phyloP scores from a whole-genome alignment of 2,329 filamentous ascomycete species.

The Apiospora koreana region DNA sequence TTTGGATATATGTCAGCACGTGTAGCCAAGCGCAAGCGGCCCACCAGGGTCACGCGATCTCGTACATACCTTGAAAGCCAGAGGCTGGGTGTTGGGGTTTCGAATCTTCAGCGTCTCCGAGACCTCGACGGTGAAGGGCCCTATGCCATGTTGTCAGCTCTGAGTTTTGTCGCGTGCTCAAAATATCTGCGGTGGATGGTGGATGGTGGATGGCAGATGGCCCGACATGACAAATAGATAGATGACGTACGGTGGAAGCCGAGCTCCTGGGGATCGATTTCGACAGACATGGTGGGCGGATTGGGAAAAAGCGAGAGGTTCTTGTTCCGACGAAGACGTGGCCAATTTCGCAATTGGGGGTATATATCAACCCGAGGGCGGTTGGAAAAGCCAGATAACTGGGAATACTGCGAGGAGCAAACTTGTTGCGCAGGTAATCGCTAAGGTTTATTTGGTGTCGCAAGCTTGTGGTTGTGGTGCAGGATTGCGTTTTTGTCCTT shows the following conservation, averaged over 20 bases:
- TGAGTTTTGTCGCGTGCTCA: neutral
- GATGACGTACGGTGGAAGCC: conserved; percentile 81
- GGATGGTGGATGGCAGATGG: conserved; percentile 10
- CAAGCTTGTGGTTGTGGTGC: conserved; percentile 2
- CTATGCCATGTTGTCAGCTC: conserved; percentile 40
- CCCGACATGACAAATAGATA: conserved; percentile 9
- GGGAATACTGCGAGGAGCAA: neutral
- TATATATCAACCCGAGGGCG: neutral
- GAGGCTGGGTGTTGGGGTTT: conserved; percentile 62
- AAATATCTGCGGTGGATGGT: conserved; percentile 7
- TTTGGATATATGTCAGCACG: conserved; percentile 29
- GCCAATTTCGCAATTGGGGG: neutral
- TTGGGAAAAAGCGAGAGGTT: neutral
- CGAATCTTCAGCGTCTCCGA: conserved; percentile 64
- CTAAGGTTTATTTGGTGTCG: conserved; percentile 3
- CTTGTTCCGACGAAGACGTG: neutral
- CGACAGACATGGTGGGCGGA: conserved; percentile 74
- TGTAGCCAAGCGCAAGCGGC: conserved; percentile 14
- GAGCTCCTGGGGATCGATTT: conserved; percentile 88
- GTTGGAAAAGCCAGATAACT: neutral
- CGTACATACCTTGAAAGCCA: conserved; percentile 67
- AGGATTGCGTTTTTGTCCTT: conserved; percentile 2
- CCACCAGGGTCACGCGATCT: neutral
- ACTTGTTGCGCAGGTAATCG: neutral
- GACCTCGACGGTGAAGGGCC: conserved; percentile 68